Evolutionary conservation across 2,329 filamentous ascomycete genomes (phyloP).

Genomic region (Fusarium tjaetaba): DNA sequence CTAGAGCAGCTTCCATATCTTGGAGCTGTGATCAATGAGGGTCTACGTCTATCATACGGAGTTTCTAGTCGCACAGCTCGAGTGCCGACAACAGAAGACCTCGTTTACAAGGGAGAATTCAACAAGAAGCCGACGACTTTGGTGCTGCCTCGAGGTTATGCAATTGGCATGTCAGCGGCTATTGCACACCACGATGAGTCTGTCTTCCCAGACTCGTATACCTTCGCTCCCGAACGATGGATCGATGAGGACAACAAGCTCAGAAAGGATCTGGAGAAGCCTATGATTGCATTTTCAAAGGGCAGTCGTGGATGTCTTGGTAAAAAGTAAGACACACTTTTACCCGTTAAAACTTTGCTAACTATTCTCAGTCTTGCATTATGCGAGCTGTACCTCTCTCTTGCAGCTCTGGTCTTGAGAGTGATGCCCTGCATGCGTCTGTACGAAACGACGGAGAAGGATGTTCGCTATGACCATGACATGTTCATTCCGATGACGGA

Average conservation of each 20-base stretch:
- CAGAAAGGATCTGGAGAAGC: conserved; percentile 7
- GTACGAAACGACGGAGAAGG: conserved; percentile 3
- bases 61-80: conserved; percentile 16
- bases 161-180: conserved; percentile 13
- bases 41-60: conserved; percentile 4
- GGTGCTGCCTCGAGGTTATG: conserved; percentile 2
- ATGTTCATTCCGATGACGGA: conserved; percentile 15
- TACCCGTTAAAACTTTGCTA: too few species aligned
- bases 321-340: conserved; percentile 13
- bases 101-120: background rate
- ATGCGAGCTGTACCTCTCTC: conserved; percentile 16
- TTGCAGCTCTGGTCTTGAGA: background rate
- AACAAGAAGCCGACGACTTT: conserved; percentile 6
- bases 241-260: background rate
- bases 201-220: conserved; percentile 10
- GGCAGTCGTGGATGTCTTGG: conserved; percentile 20
- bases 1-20: conserved; percentile 12
- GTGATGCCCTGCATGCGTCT: conserved; percentile 17
- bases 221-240: conserved; percentile 7
- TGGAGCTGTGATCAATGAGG: background rate
- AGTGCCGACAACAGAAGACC: conserved; percentile 5
- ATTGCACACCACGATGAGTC: conserved; percentile 9
- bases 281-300: conserved; percentile 6
- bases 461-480: conserved; percentile 17
- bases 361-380: background rate